Evolutionary conservation across 140 eudicot species (phyloP).

Genomic region (Cichorium intybus): DNA sequence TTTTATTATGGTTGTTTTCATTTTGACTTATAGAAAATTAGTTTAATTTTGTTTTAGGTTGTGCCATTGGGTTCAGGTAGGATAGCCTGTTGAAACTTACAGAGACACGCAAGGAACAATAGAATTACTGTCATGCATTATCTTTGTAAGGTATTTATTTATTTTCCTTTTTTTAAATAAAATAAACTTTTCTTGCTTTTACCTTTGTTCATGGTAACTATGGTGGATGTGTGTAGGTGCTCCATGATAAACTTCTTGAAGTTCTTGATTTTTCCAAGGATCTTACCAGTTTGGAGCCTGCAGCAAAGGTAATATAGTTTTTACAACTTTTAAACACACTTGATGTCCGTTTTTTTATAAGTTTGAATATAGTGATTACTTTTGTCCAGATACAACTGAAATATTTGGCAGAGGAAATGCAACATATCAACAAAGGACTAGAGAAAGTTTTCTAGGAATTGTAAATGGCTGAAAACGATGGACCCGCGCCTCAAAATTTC

Average conservation of each 20-base stretch:
- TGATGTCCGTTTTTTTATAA: background rate
- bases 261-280: conserved; percentile 81
- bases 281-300: too few species aligned
- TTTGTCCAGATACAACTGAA: conserved; percentile 68
- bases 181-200: background rate
- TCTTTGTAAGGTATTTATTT: conserved; percentile 51
- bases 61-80: too few species aligned
- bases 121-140: too few species aligned
- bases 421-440: conserved; percentile 80
- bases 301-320: conserved; percentile 54
- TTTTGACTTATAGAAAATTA: background rate
- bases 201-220: too few species aligned
- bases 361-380: conserved; percentile 14
- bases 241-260: conserved; percentile 78
- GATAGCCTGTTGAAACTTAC: too few species aligned
- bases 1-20: background rate
- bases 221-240: conserved; percentile 45
- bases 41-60: too few species aligned
- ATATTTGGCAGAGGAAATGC: conserved; percentile 91
- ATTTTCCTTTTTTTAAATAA: conserved; percentile 6
- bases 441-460: conserved; percentile 79
- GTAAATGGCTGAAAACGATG: too few species aligned
- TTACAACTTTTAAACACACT: background rate
- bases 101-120: too few species aligned
- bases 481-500: conserved; percentile 61